phyloP scores from a whole-genome alignment of 495 filamentous ascomycete species.

The Aspergillus ostianus region DNA sequence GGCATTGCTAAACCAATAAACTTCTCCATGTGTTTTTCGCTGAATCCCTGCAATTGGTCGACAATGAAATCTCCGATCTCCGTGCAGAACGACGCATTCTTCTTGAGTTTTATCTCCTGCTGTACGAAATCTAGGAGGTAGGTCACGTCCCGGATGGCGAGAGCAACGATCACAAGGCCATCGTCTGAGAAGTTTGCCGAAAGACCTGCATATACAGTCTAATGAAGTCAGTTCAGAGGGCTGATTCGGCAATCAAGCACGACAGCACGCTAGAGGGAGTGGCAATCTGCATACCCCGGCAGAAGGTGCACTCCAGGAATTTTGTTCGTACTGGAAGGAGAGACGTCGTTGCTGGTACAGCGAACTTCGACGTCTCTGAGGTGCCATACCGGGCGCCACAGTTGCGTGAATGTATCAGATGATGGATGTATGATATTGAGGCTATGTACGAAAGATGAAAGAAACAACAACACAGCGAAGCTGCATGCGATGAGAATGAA shows the following conservation, averaged over 20 bases:
- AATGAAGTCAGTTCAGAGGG: background rate
- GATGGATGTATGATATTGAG: background rate
- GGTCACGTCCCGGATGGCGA: conserved; percentile 73
- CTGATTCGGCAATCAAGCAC: conserved; percentile 4
- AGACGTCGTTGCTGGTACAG: background rate
- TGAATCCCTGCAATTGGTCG: conserved; percentile 52
- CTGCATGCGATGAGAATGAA: too few species aligned
- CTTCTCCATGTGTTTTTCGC: conserved; percentile 62
- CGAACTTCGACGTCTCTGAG: background rate
- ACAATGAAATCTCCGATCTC: conserved; percentile 56
- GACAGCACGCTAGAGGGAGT: too few species aligned
- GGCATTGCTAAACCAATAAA: conserved; percentile 57
- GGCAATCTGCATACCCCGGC: background rate
- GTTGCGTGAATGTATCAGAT: background rate
- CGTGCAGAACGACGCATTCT: conserved; percentile 26
- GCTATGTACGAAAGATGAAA: background rate
- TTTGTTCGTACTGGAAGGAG: background rate
- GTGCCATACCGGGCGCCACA: background rate
- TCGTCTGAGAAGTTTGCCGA: conserved; percentile 54
- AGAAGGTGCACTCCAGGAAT: background rate
- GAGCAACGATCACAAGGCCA: conserved; percentile 53
- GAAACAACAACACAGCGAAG: background rate
- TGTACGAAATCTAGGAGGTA: conserved; percentile 78
- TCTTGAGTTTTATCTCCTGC: conserved; percentile 37
- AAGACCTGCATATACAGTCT: conserved; percentile 66